A percentile compares a stretch with the other conserved stretches of the same genome.
Conservation (phyloP, 2,329 filamentous ascomycete genomes). For the Ophiostoma himal-ulmi region DNA sequence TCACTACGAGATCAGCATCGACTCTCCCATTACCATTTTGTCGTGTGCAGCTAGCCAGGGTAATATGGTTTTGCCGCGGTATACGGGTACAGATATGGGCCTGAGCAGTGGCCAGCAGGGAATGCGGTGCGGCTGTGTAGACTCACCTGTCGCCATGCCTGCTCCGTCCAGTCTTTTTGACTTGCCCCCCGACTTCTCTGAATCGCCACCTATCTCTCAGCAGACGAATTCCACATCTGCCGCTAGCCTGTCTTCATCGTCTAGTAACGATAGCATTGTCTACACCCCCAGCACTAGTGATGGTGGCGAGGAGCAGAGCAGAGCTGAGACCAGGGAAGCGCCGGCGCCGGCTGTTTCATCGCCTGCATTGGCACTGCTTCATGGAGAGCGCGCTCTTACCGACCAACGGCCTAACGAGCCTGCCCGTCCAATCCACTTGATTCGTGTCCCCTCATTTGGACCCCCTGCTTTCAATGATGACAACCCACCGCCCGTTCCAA, state of each 20-base stretch:
- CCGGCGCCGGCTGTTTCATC: not conserved
- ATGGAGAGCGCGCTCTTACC: conserved; percentile 24
- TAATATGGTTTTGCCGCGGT: conserved; percentile 79
- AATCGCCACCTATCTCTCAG: not conserved
- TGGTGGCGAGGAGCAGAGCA: not conserved
- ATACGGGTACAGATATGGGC: conserved; percentile 47
- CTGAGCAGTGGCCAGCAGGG: conserved; percentile 57
- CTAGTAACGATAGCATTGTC: conserved; percentile 15
- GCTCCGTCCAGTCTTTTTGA: not conserved
- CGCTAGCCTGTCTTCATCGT: not conserved
- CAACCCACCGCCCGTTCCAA: conserved; percentile 55
- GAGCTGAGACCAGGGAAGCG: not conserved
- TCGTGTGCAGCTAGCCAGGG: conserved; percentile 89
- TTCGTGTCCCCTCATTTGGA: conserved; percentile 79
- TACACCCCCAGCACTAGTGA: conserved; percentile 21
- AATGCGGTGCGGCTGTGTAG: conserved; percentile 42
- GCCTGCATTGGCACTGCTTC: conserved; percentile 31
- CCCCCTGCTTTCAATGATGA: conserved; percentile 84
- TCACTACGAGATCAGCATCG: conserved; percentile 94
- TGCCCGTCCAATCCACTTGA: conserved; percentile 72
- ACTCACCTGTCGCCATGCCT: not conserved
- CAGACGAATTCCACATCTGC: not conserved
- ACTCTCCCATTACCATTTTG: conserved; percentile 88
- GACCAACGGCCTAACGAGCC: conserved; percentile 30
- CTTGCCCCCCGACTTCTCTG: not conserved